A percentile compares a stretch with the other conserved stretches of the same genome.
Evolutionary conservation across 345 rosid genomes (phyloP).

Genomic region (Brassica carinata): DNA sequence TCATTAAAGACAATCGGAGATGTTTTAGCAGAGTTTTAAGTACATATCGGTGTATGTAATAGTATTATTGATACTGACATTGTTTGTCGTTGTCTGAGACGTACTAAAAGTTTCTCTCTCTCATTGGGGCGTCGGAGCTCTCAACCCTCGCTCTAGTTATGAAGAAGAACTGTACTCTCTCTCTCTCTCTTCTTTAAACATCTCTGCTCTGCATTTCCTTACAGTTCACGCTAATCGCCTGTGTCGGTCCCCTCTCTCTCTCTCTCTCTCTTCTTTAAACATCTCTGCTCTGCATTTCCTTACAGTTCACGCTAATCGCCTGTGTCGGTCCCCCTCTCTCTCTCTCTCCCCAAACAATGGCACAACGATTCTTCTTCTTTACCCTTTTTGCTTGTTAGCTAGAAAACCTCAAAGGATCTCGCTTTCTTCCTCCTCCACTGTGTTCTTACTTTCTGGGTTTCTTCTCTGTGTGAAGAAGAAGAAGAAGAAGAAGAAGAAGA

Average conservation of each 20-base stretch:
- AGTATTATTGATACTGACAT: constrained; percentile 20
- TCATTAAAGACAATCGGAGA: constrained; percentile 28
- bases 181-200: too few species aligned
- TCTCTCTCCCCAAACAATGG: constrained; percentile 27
- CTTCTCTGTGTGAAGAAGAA: neutral
- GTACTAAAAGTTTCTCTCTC: constrained; percentile 3
- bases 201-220: too few species aligned
- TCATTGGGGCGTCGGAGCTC: too few species aligned
- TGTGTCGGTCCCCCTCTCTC: neutral
- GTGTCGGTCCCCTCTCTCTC: too few species aligned
- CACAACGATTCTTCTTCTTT: neutral
- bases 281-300: too few species aligned
- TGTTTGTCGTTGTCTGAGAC: constrained; percentile 26
- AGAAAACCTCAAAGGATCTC: neutral
- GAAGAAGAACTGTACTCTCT: too few species aligned
- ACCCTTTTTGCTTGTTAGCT: neutral
- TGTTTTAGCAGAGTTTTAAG: constrained; percentile 18
- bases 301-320: too few species aligned
- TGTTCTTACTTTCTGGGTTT: neutral
- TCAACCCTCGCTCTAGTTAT: too few species aligned
- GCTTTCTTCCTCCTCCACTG: neutral
- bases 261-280: too few species aligned
- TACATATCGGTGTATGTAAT: neutral
- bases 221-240: too few species aligned
- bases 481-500: too few species aligned